Evolutionary conservation across 148 eudicot genomes (phyloP).

Genomic region (Fagopyrum homotropicum): DNA sequence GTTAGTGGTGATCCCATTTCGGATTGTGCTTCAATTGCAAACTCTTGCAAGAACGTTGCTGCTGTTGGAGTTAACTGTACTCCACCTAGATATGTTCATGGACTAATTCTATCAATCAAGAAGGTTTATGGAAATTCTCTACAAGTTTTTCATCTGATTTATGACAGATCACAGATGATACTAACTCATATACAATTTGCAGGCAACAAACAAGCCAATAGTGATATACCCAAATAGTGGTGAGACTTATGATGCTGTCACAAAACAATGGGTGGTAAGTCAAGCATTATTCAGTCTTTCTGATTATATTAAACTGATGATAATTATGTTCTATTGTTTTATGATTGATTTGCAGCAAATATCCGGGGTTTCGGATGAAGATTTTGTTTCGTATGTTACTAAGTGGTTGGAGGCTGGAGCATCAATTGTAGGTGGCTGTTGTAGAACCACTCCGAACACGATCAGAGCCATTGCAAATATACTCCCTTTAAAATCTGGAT

Average conservation of each 20-base stretch:
- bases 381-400: conserved; percentile 60
- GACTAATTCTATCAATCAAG: conserved; percentile 35
- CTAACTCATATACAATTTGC: background rate
- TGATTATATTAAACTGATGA: background rate
- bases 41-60: conserved; percentile 45
- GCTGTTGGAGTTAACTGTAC: conserved; percentile 68
- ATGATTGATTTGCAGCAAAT: conserved; percentile 27
- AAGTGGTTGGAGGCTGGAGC: conserved; percentile 68
- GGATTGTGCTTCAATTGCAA: conserved; percentile 51
- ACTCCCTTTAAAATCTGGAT: background rate
- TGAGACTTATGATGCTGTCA: conserved; percentile 44
- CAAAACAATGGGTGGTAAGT: conserved; percentile 61
- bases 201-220: conserved; percentile 48
- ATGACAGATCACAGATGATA: background rate
- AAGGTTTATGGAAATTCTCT: conserved; percentile 23
- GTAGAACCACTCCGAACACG: conserved; percentile 73
- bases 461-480: conserved; percentile 46
- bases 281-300: background rate
- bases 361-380: conserved; percentile 36
- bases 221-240: conserved; percentile 65
- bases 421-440: conserved; percentile 67
- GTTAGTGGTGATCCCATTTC: conserved; percentile 41
- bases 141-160: background rate
- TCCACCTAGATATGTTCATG: conserved; percentile 48
- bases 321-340: background rate